These are phyloP conservation scores for Fragilariopsis cylindrus DNA, from an alignment of 108 stramenopile species.

Conservation along the genomic window DNA sequence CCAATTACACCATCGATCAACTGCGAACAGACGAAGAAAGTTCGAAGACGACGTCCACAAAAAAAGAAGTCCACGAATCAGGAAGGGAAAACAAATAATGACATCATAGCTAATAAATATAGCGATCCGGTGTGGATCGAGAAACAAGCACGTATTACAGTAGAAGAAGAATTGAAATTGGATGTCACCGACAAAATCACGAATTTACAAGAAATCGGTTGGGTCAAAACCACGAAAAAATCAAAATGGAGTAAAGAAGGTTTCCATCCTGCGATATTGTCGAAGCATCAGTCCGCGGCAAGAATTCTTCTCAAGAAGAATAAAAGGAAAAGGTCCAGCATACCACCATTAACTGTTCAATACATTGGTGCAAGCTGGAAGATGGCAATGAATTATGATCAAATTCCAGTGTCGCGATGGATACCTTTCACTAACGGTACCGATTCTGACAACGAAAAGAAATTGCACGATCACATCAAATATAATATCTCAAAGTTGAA, in stretches of 20 bases:
- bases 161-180: constrained; percentile 8
- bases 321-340: neutral
- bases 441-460: constrained; percentile 3
- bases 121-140: constrained; percentile 12
- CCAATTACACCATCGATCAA: neutral
- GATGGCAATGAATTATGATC: neutral
- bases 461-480: neutral
- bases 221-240: neutral
- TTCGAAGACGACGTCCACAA: neutral
- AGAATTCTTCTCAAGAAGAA: constrained; percentile 4
- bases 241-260: neutral
- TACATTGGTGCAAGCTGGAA: constrained; percentile 4
- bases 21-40: neutral
- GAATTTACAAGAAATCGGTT: constrained; percentile 4
- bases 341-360: neutral
- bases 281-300: neutral
- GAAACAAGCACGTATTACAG: constrained; percentile 5
- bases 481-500: neutral
- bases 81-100: neutral
- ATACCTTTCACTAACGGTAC: neutral
- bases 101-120: neutral
- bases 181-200: neutral
- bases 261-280: neutral
- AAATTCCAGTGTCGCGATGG: constrained; percentile 8
- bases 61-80: constrained; percentile 5